Conservation (phyloP, 495 filamentous ascomycete species). For the Hypomontagnella submonticulosa region DNA sequence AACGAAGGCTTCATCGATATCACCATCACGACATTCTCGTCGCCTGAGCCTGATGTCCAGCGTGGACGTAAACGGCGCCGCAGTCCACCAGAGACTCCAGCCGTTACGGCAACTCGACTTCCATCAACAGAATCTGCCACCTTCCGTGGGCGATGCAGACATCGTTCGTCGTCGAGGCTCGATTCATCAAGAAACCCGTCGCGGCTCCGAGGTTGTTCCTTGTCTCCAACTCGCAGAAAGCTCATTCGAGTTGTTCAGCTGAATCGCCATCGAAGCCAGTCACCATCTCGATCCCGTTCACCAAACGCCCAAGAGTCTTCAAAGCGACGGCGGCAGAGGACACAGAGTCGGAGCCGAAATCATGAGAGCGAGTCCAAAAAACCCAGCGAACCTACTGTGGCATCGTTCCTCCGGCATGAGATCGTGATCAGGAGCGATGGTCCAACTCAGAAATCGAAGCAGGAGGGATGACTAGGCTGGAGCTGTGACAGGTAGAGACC, state of each 20-base stretch:
- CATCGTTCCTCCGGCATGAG: conserved; percentile 41
- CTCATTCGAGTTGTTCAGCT: conserved; percentile 46
- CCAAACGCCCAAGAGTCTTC: conserved; percentile 37
- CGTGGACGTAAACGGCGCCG: conserved; percentile 51
- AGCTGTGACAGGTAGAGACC: neutral
- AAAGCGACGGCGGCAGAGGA: conserved; percentile 51
- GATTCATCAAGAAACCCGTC: conserved; percentile 46
- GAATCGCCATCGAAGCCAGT: conserved; percentile 49
- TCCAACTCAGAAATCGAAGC: conserved; percentile 28
- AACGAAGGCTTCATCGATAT: conserved; percentile 43
- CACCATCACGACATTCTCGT: conserved; percentile 39
- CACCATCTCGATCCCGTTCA: conserved; percentile 52
- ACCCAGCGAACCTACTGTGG: conserved; percentile 17
- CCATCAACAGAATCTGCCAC: conserved; percentile 54
- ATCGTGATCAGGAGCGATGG: conserved; percentile 36
- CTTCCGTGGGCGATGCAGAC: conserved; percentile 53
- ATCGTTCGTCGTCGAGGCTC: conserved; percentile 51
- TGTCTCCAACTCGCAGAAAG: conserved; percentile 49
- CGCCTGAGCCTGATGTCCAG: conserved; percentile 49
- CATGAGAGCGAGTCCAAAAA: conserved; percentile 38
- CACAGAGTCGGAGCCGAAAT: conserved; percentile 50
- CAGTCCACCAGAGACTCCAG: conserved; percentile 37
- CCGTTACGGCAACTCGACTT: conserved; percentile 31
- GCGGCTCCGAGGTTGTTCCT: conserved; percentile 40
- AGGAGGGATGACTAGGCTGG: conserved; percentile 20